Evolutionary conservation across 2,329 filamentous ascomycete species (phyloP).

Genomic region (Phaeophleospora eucalypticola): DNA sequence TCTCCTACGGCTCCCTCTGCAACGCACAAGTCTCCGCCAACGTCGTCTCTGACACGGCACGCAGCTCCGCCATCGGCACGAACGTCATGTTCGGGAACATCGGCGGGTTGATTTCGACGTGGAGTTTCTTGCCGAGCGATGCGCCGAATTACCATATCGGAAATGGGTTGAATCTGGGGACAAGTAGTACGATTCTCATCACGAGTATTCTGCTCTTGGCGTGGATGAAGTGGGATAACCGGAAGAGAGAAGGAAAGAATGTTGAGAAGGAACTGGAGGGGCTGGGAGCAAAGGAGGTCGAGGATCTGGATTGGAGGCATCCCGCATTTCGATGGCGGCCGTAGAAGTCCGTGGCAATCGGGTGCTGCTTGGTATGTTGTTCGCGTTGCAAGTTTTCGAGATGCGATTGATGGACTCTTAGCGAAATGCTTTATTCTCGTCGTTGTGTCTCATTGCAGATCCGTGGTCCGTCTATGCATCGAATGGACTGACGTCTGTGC

Average conservation of each 20-base stretch:
- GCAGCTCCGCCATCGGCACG: constrained; percentile 61
- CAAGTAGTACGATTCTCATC: constrained; percentile 54
- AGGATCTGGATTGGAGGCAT: constrained; percentile 64
- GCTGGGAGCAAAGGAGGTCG: constrained; percentile 50
- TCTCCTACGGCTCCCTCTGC: constrained; percentile 59
- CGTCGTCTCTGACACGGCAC: constrained; percentile 66
- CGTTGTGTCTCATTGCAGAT: too few species aligned
- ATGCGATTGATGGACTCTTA: too few species aligned
- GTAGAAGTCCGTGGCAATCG: too few species aligned
- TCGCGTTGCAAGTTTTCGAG: too few species aligned
- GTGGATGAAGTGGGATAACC: constrained; percentile 64
- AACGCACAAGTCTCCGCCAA: constrained; percentile 67
- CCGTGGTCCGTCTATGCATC: too few species aligned
- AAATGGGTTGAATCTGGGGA: constrained; percentile 66
- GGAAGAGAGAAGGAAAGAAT: constrained; percentile 51
- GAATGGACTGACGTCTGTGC: too few species aligned
- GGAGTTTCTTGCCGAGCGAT: constrained; percentile 52
- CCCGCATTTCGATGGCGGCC: constrained; percentile 60
- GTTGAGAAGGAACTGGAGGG: constrained; percentile 55
- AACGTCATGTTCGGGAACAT: constrained; percentile 70
- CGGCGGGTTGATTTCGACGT: constrained; percentile 46
- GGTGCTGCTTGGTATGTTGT: too few species aligned
- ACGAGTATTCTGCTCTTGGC: constrained; percentile 46
- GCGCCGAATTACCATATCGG: constrained; percentile 65
- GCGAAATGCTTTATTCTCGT: too few species aligned